These are phyloP conservation scores for Bipolaris victoriae DNA, from an alignment of 2,329 filamentous ascomycete species.

Conservation along the genomic window DNA sequence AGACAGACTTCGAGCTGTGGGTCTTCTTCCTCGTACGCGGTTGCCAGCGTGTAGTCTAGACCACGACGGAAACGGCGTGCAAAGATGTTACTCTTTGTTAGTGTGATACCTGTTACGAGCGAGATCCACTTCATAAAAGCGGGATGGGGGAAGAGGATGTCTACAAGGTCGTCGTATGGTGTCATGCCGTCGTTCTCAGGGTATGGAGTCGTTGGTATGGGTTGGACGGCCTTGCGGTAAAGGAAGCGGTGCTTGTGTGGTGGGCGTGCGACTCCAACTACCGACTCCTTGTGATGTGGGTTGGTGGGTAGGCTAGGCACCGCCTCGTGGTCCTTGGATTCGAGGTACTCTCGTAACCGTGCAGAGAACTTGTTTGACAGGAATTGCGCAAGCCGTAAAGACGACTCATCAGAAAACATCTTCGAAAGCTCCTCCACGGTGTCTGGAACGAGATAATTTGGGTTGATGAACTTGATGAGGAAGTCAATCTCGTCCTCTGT, in stretches of 20 bases:
- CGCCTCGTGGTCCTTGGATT: conserved; percentile 55
- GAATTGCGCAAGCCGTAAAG: conserved; percentile 80
- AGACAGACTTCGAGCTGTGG: conserved; percentile 86
- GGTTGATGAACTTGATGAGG: conserved; percentile 85
- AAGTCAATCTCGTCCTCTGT: conserved; percentile 86
- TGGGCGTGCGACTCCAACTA: conserved; percentile 73
- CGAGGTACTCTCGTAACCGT: conserved; percentile 73
- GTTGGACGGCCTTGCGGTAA: conserved; percentile 68
- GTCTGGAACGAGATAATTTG: conserved; percentile 89
- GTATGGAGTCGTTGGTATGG: conserved; percentile 43
- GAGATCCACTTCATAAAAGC: conserved; percentile 91
- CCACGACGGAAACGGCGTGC: conserved; percentile 86
- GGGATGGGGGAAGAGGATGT: conserved; percentile 80
- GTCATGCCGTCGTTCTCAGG: conserved; percentile 42
- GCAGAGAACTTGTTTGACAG: conserved; percentile 78
- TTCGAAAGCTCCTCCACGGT: conserved; percentile 82
- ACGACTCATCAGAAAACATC: conserved; percentile 81
- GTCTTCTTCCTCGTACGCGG: conserved; percentile 73
- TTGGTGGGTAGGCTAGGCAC: conserved; percentile 53
- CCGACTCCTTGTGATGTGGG: conserved; percentile 37
- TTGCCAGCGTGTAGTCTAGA: conserved; percentile 90
- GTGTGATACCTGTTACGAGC: conserved; percentile 75
- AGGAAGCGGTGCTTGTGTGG: conserved; percentile 96
- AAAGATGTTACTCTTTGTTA: conserved; percentile 78
- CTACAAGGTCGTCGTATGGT: conserved; percentile 75